Conservation (phyloP, 1,139 yeast genomes). For the Chernovozyma aurita region DNA sequence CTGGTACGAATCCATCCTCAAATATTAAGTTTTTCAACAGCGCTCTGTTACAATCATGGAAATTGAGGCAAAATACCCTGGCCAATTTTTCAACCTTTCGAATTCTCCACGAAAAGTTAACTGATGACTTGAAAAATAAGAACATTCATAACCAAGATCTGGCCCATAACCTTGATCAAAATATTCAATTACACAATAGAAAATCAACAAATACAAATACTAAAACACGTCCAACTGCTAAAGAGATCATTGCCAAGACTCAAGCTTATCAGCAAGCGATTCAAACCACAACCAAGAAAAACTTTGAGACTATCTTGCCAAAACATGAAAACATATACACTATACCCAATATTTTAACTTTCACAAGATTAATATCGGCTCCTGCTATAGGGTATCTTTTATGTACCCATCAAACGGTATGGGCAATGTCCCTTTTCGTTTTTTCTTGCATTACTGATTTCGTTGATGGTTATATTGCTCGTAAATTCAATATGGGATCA, state of each 20-base stretch:
- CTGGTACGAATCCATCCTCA: too few species aligned
- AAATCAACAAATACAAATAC: neutral
- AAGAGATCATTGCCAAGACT: constrained; percentile 5
- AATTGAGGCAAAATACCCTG: too few species aligned
- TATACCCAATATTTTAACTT: constrained; percentile 78
- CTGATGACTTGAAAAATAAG: too few species aligned
- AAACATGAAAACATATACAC: constrained; percentile 60
- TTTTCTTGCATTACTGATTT: constrained; percentile 90
- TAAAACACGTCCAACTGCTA: neutral
- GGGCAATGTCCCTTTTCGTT: constrained; percentile 69
- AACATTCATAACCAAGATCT: too few species aligned
- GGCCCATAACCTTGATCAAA: too few species aligned
- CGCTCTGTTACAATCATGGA: too few species aligned
- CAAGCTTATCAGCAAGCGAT: constrained; percentile 6
- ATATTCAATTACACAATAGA: too few species aligned
- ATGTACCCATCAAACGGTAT: constrained; percentile 51
- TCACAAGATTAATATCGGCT: constrained; percentile 71
- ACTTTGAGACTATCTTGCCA: constrained; percentile 5
- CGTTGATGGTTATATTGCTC: constrained; percentile 86
- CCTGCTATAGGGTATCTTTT: constrained; percentile 83
- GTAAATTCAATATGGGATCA: constrained; percentile 71
- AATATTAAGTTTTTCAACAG: too few species aligned
- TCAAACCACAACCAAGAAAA: constrained; percentile 6
- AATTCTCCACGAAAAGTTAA: too few species aligned
- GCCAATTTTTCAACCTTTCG: neutral